These are phyloP conservation scores for Penicillium sp. DNA, from an alignment of 2,329 filamentous ascomycete species.

Conservation along the genomic window DNA sequence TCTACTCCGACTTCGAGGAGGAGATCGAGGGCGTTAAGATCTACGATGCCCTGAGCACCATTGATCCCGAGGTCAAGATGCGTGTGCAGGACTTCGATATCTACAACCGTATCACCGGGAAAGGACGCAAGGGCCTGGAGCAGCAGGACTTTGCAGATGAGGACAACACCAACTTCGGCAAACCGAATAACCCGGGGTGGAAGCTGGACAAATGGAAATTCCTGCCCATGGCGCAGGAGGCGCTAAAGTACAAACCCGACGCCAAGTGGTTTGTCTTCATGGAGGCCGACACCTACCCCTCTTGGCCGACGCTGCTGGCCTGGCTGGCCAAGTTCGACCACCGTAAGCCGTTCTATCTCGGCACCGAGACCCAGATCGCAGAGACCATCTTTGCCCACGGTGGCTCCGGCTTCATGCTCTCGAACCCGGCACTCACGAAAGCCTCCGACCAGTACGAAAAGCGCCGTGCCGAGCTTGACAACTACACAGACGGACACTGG, in stretches of 20 bases:
- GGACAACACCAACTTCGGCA: conserved; percentile 40
- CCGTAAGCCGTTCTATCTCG: conserved; percentile 51
- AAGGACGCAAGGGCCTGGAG: conserved; percentile 46
- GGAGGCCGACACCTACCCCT: conserved; percentile 58
- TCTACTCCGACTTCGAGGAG: conserved; percentile 60
- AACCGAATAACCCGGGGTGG: conserved; percentile 51
- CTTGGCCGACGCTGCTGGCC: conserved; percentile 53
- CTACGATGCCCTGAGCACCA: conserved; percentile 50
- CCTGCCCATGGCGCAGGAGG: conserved; percentile 54
- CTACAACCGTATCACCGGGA: conserved; percentile 49
- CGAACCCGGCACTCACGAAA: conserved; percentile 48
- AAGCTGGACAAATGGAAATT: conserved; percentile 60
- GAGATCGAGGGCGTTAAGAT: conserved; percentile 51
- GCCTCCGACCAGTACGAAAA: conserved; percentile 44
- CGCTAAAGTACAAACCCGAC: conserved; percentile 44
- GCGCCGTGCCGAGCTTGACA: conserved; percentile 45
- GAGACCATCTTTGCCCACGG: conserved; percentile 54
- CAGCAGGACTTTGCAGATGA: conserved; percentile 36
- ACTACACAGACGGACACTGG: conserved; percentile 48
- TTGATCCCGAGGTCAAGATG: conserved; percentile 40
- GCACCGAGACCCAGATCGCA: conserved; percentile 53
- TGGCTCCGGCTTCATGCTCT: conserved; percentile 54
- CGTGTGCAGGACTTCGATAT: conserved; percentile 51
- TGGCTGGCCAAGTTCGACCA: conserved; percentile 55
- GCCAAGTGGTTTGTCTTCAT: conserved; percentile 61